These are phyloP conservation scores for Rhododendron williamsianum DNA, from an alignment of 148 eudicot genomes.

Conservation along the genomic window DNA sequence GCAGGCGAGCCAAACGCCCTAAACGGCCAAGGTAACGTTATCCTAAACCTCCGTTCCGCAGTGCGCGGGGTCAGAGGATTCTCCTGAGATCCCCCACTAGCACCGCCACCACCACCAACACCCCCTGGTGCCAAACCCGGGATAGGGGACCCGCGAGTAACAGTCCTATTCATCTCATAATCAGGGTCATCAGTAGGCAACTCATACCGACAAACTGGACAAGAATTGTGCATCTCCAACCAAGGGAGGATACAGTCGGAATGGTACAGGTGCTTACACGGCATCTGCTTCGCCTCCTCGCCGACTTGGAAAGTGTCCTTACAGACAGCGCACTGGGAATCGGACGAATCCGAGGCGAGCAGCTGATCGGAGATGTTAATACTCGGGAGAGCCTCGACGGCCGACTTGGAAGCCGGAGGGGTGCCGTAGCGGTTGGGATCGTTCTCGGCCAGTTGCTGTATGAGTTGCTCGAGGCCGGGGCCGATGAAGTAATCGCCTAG, in stretches of 20 bases:
- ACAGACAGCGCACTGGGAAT: constrained; percentile 29
- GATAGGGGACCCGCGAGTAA: not conserved
- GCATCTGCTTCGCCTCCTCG: constrained; percentile 32
- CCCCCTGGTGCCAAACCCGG: not conserved
- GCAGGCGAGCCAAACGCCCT: constrained; percentile 31
- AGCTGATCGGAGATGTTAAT: constrained; percentile 13
- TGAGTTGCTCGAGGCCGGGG: constrained; percentile 35
- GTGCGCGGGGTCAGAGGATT: constrained; percentile 11
- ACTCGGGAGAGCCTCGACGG: constrained; percentile 14
- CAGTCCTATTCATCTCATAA: constrained; percentile 20
- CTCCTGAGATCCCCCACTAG: constrained; percentile 9
- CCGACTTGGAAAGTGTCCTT: constrained; percentile 24
- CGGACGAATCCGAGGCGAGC: constrained; percentile 16
- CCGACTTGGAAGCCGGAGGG: constrained; percentile 27
- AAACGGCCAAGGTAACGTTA: constrained; percentile 62
- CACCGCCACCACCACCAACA: not conserved
- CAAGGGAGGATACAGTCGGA: constrained; percentile 32
- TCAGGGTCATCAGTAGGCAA: constrained; percentile 41
- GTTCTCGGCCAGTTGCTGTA: constrained; percentile 36
- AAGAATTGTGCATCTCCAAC: constrained; percentile 41
- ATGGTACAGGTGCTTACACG: constrained; percentile 38
- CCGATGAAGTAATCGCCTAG: constrained; percentile 33
- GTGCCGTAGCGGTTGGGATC: constrained; percentile 34
- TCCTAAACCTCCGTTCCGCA: constrained; percentile 16
- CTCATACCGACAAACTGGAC: constrained; percentile 43